These are phyloP conservation scores for Haematococcus lacustris DNA, from an alignment of 139 green algal species.

Conservation along the genomic window DNA sequence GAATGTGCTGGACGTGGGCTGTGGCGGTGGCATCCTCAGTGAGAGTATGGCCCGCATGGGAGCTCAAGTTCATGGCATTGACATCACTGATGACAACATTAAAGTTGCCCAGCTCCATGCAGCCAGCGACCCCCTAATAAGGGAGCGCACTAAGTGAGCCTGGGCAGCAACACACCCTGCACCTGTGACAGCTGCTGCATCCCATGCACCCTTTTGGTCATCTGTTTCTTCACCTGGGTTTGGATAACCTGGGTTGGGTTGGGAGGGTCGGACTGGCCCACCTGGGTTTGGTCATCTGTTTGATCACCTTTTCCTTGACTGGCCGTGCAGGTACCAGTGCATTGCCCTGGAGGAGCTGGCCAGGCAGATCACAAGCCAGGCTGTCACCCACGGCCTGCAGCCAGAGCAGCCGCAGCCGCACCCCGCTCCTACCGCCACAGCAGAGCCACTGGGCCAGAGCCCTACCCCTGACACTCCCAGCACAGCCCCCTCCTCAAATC, in stretches of 20 bases:
- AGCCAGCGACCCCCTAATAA: slow-evolving; percentile 30
- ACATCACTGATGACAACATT: slow-evolving; percentile 49
- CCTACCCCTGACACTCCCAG: too few species aligned
- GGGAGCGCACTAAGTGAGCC: slow-evolving; percentile 25
- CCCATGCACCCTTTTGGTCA: not conserved
- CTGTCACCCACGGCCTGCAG: not conserved
- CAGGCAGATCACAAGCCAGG: not conserved
- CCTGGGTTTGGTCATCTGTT: too few species aligned
- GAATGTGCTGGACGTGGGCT: slow-evolving; percentile 80
- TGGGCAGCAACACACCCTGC: too few species aligned
- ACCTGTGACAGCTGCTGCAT: too few species aligned
- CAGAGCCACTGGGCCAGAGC: too few species aligned
- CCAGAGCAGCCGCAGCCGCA: slow-evolving; percentile 2
- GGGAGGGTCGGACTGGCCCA: too few species aligned
- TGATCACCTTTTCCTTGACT: too few species aligned
- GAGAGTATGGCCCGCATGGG: slow-evolving; percentile 77
- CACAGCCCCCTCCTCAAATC: too few species aligned
- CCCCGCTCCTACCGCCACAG: too few species aligned
- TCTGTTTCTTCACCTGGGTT: too few species aligned
- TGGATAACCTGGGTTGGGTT: too few species aligned
- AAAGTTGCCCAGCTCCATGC: slow-evolving; percentile 40
- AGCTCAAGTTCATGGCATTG: slow-evolving; percentile 52
- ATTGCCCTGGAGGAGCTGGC: slow-evolving; percentile 45
- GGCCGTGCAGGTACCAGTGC: slow-evolving; percentile 30
- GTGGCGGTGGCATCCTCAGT: slow-evolving; percentile 76